phyloP scores from a whole-genome alignment of 768 basidiomycete genomes.

The Calocera viscosa region DNA sequence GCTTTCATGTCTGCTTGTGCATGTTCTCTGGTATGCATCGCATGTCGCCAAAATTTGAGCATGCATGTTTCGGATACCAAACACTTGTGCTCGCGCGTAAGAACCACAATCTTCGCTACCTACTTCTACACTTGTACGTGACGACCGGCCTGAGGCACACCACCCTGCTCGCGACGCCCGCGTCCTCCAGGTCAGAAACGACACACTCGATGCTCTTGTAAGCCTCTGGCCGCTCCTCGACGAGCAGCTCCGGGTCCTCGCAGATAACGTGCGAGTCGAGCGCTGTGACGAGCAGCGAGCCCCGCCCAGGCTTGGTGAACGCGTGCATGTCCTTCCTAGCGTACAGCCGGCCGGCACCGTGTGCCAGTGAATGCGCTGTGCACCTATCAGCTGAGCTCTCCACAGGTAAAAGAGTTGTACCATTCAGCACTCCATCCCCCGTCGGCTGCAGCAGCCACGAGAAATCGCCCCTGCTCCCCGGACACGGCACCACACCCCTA shows the following conservation, averaged over 20 bases:
- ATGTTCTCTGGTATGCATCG: neutral
- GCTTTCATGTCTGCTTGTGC: neutral
- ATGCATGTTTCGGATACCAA: neutral
- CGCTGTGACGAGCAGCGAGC: slow-evolving; percentile 25
- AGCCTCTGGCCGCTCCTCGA: slow-evolving; percentile 33
- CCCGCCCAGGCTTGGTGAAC: slow-evolving; percentile 24
- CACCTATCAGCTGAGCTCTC: neutral
- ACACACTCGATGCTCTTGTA: slow-evolving; percentile 31
- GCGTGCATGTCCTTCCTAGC: slow-evolving; percentile 28
- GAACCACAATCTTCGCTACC: neutral
- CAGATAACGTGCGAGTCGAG: slow-evolving; percentile 31
- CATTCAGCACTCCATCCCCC: slow-evolving; percentile 29
- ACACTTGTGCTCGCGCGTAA: neutral
- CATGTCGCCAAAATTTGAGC: neutral
- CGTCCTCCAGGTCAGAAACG: slow-evolving; percentile 29
- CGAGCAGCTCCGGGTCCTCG: slow-evolving; percentile 28
- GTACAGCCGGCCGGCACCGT: slow-evolving; percentile 31
- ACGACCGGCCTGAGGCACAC: slow-evolving; percentile 29
- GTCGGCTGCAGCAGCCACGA: slow-evolving; percentile 29
- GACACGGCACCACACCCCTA: slow-evolving; percentile 29
- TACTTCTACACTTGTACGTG: slow-evolving; percentile 26
- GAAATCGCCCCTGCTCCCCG: slow-evolving; percentile 32
- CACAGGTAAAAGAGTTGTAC: slow-evolving; percentile 14
- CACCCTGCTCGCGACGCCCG: slow-evolving; percentile 24
- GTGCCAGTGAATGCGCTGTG: slow-evolving; percentile 30